Evolutionary conservation across 495 filamentous ascomycete species (phyloP), one percentile per base, ranked within the genome.

Genomic region (Hyaloscypha variabilis): DNA sequence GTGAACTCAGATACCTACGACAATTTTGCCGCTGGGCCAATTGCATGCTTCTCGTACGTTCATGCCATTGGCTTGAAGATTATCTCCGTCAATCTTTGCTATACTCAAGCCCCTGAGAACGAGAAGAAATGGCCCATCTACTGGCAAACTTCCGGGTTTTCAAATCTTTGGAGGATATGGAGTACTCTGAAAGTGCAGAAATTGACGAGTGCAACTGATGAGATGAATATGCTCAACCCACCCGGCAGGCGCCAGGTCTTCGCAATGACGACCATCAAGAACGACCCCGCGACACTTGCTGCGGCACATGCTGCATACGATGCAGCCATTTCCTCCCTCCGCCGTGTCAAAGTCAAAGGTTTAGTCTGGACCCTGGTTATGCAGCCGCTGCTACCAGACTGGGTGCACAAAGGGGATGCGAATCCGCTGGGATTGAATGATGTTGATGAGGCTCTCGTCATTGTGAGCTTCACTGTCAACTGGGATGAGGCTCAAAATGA

Each of bases 391-490:
- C 34, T 62, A 51, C 59, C 59, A 28, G 46, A 62, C 5, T 62
- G 59, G 59, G 59, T 25, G 23, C 36, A 42, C 4, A 62, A 62
- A 17, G 59, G 59, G 17, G 36, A 62, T 51, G 6, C 59, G 10
- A 62, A 62, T 50, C 59, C 59, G 2, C 36, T 62, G 21, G 59
- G 59, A 26, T 24, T 62, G 17, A 11, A 62, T 24, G 59, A 62
- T 11, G 31, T 34, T 49, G 36, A 51, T 51, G 59, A 62, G 36
- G 62, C 73, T 54, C 72, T 78, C 52, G 68, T 78, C 13, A 67
- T 76, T 21, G 67, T 75, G 11, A 71, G 63, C 59, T 75, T 77
- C 52, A 73, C 73, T 24, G 67, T 73, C 42, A 72, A 73, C 55
- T 78, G 76, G 76, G 42, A 58, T 24, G 63, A 72, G 29, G 34